Base-by-base conservation (phyloP, 2,329 filamentous ascomycete genomes). In the Ceratocystiopsis minuta region DNA sequence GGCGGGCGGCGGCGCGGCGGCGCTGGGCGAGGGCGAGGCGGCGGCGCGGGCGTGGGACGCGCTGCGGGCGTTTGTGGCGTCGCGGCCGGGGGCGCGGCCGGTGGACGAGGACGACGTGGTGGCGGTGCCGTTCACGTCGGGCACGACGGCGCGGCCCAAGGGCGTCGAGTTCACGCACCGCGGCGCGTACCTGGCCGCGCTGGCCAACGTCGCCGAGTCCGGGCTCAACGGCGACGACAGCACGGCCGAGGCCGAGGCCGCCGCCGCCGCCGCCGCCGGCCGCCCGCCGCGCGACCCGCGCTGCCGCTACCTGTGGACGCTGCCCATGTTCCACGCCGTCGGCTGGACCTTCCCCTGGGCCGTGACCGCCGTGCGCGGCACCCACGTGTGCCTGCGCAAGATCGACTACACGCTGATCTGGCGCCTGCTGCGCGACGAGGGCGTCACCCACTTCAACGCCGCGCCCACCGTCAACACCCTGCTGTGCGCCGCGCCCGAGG, bases 401-500 rank as follows among this genome's bases (percentile, higher is more conserved):
- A 84, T 98, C 49, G 86, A 96, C 60, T 98, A 98, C 55, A 75
- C 83, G 0, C 67, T 88, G 45, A 93, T 98, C 46, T 98, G 90
- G 90, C 72, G 72, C 39, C 63, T 98, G 4, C 64, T 98, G 32
- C 92, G 86, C 54, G 72, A 85, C 41, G 83, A 96, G 59, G 67
- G 73, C 7, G 80, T 98, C 48, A 96, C 86, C 0, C 90, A 98
- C 59, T 96, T 92, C 64, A 93, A 88, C 54, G 88, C 88, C 1
- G 90, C 88, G 0, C 90, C 90, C 0, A 98, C 90, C 0, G 90
- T 98, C 41, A 96, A 96, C 57, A 98, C 88, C 0, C 64, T 96
- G 1, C 72, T 98, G 3, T 94, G 90, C 55, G 80, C 80, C 13
- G 72, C 82, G 3, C 69, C 78, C 35, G 78, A 86, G 57, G 88